A percentile compares a stretch with the other conserved stretches of the same genome.
These are phyloP conservation scores for Suillus sp. DNA, from an alignment of 768 basidiomycete species.

Conservation along the genomic window DNA sequence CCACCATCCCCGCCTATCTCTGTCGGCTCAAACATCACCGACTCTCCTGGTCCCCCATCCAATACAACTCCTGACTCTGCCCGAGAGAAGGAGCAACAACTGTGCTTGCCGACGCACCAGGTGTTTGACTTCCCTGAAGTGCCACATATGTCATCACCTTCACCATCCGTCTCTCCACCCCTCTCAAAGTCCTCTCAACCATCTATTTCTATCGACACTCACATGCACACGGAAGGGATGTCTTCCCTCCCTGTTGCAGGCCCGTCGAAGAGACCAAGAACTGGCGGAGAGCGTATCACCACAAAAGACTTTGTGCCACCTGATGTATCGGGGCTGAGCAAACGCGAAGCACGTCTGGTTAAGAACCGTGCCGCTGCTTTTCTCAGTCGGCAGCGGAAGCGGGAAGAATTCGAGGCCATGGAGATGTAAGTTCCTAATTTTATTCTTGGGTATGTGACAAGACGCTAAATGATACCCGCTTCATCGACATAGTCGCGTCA, in stretches of 20 bases:
- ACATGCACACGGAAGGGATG: conserved; percentile 4
- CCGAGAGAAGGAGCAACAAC: conserved; percentile 47
- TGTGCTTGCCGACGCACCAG: conserved; percentile 71
- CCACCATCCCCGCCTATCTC: conserved; percentile 53
- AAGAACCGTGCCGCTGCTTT: conserved; percentile 94
- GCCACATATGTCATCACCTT: conserved; percentile 36
- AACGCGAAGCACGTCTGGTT: conserved; percentile 88
- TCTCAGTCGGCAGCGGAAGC: conserved; percentile 86
- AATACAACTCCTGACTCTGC: conserved; percentile 45
- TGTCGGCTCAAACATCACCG: conserved; percentile 43
- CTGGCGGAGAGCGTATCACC: conserved; percentile 47
- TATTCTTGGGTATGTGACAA: not conserved
- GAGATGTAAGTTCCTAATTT: conserved; percentile 66
- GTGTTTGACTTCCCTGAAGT: conserved; percentile 62
- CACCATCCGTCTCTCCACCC: conserved; percentile 35
- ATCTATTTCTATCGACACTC: conserved; percentile 37
- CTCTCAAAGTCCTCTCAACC: conserved; percentile 35
- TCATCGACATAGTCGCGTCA: conserved; percentile 63
- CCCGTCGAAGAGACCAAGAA: conserved; percentile 49
- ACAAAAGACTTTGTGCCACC: conserved; percentile 88
- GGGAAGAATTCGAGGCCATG: conserved; percentile 91
- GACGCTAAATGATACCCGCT: conserved; percentile 17
- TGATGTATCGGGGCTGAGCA: conserved; percentile 84
- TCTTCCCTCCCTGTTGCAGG: conserved; percentile 36
- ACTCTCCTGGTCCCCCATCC: conserved; percentile 47